phyloP scores from a whole-genome alignment of 345 rosid species.

The Triadica sebifera region DNA sequence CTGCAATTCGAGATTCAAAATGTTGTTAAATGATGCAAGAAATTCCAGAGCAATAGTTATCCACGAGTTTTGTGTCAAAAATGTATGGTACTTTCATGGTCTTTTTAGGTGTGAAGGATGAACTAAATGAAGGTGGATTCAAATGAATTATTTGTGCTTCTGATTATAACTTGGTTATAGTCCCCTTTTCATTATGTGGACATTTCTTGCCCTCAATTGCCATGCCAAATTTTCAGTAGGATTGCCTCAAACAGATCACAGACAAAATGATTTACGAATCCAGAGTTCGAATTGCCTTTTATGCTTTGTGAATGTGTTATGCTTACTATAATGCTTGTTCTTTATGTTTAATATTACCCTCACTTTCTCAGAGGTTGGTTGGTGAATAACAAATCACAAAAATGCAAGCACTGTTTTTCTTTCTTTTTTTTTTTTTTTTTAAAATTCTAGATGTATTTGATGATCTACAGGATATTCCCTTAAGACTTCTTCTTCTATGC shows the following conservation, averaged over 20 bases:
- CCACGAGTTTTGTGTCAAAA: neutral
- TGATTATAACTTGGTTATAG: neutral
- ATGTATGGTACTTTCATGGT: neutral
- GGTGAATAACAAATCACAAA: neutral
- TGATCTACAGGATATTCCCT: neutral
- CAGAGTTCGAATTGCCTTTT: neutral
- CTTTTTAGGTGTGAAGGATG: neutral
- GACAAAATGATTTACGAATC: neutral
- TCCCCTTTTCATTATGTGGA: neutral
- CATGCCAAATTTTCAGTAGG: neutral
- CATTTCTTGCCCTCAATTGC: neutral
- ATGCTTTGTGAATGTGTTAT: neutral
- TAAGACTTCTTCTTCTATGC: conserved; percentile 27
- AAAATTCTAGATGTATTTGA: conserved; percentile 4
- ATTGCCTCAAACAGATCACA: neutral
- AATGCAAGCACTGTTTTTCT: neutral
- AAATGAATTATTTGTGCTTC: neutral
- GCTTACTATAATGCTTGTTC: neutral
- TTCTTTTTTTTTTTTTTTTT: too few species aligned
- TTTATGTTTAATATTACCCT: neutral
- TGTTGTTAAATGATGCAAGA: neutral
- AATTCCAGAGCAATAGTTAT: neutral
- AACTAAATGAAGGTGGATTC: neutral
- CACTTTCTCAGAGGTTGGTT: neutral
- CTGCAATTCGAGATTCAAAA: neutral